Percentiles rank a stretch among this genome's conserved stretches.
Evolutionary conservation across 495 filamentous ascomycete genomes (phyloP).

Genomic region (Hypomontagnella monticulosa): DNA sequence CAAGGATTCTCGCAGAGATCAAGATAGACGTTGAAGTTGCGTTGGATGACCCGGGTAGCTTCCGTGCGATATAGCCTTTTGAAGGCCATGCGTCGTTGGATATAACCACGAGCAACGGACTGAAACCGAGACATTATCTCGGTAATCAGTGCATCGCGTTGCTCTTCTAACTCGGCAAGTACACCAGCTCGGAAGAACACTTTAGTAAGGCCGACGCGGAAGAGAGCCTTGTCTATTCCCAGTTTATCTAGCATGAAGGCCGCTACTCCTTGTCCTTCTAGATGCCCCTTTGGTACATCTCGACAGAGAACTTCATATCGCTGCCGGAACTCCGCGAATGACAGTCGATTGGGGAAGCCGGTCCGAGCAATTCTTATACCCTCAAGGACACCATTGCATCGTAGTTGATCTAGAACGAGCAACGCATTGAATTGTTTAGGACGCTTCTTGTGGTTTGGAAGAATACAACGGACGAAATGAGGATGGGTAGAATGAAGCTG

Average conservation of each 20-base stretch:
- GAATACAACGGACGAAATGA: slow-evolving; percentile 97
- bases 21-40: slow-evolving; percentile 89
- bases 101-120: slow-evolving; percentile 87
- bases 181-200: slow-evolving; percentile 99
- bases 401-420: slow-evolving; percentile 91
- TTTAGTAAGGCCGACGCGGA: slow-evolving; percentile 94
- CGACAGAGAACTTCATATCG: slow-evolving; percentile 96
- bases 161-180: slow-evolving; percentile 94
- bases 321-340: slow-evolving; percentile 92
- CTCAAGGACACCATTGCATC: slow-evolving; percentile 98
- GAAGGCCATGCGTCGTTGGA: slow-evolving; percentile 84
- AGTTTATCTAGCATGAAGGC: slow-evolving; percentile 91
- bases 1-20: slow-evolving; percentile 91
- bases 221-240: slow-evolving; percentile 81
- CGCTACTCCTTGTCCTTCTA: slow-evolving; percentile 88
- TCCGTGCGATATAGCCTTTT: slow-evolving; percentile 95
- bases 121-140: slow-evolving; percentile 96
- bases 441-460: slow-evolving; percentile 98
- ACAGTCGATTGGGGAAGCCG: slow-evolving; percentile 95
- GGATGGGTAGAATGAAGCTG: slow-evolving; percentile 96
- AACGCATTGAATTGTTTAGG: slow-evolving; percentile 90
- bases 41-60: slow-evolving; percentile 92
- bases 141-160: slow-evolving; percentile 88
- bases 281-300: slow-evolving; percentile 87
- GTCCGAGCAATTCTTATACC: slow-evolving; percentile 97